Percentiles rank a stretch among this genome's conserved stretches.
Conservation (phyloP, 75 land plant genomes). For the Pseudotsuga menziesii region DNA sequence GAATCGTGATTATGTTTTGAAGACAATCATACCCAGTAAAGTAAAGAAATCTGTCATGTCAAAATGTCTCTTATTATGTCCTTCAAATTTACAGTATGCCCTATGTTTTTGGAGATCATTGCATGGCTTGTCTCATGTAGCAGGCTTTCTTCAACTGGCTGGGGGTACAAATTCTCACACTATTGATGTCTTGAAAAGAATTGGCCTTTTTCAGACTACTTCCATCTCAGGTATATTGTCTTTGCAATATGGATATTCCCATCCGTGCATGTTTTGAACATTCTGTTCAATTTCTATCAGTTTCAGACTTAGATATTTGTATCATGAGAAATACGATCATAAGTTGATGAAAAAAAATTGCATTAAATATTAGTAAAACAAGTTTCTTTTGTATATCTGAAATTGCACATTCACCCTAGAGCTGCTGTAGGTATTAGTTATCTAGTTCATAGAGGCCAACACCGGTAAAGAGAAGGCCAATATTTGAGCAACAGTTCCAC, state of each 20-base stretch:
- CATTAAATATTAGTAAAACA: background rate
- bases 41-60: background rate
- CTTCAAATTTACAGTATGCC: background rate
- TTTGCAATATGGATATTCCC: background rate
- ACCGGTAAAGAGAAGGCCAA: no score
- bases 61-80: background rate
- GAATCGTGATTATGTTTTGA: background rate
- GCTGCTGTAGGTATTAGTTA: background rate
- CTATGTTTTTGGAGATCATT: background rate
- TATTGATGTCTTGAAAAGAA: slow-evolving; percentile 46
- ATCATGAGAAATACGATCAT: background rate
- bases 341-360: background rate
- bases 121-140: background rate
- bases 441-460: no score
- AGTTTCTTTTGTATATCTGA: background rate
- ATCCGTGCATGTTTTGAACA: background rate
- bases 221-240: slow-evolving; percentile 13
- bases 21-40: background rate
- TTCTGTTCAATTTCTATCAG: background rate
- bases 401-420: background rate
- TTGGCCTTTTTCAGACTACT: slow-evolving; percentile 46
- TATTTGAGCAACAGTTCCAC: no score
- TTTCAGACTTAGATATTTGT: no score
- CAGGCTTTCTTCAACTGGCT: slow-evolving; percentile 91
- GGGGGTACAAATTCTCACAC: slow-evolving; percentile 94